phyloP scores from a whole-genome alignment of 2,329 filamentous ascomycete genomes.

The Tolypocladium amazonense region DNA sequence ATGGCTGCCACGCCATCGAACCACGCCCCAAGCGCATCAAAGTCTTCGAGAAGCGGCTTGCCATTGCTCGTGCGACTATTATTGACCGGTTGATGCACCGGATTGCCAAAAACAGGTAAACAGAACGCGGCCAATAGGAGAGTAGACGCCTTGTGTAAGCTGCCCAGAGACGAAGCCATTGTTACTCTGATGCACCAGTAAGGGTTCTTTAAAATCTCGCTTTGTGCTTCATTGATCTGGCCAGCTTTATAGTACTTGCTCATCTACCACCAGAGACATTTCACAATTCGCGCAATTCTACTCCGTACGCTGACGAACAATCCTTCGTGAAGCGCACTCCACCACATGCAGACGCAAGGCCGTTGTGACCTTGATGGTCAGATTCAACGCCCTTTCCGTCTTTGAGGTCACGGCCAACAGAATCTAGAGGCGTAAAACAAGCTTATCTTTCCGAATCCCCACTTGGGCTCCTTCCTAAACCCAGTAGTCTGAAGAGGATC shows the following conservation, averaged over 20 bases:
- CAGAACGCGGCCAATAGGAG: background rate
- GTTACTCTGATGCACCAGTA: background rate
- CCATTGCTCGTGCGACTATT: background rate
- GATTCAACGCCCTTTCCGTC: background rate
- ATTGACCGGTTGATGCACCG: background rate
- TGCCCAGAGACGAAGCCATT: background rate
- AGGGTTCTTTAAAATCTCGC: background rate
- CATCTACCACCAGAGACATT: background rate
- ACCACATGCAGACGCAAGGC: background rate
- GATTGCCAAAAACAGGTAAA: background rate
- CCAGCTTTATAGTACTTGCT: background rate
- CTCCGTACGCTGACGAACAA: background rate
- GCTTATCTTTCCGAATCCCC: background rate
- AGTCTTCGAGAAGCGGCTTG: conserved; percentile 6
- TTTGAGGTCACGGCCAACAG: background rate
- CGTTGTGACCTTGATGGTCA: background rate
- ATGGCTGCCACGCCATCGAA: conserved; percentile 27
- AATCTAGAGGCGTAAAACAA: background rate
- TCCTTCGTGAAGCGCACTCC: background rate
- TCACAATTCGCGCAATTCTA: no score
- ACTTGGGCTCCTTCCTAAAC: background rate
- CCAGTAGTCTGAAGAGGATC: background rate
- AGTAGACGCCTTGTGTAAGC: background rate
- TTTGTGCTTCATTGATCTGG: background rate
- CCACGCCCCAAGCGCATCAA: conserved; percentile 25